Conservation (phyloP, 768 basidiomycete genomes). For the Suillus paluster region DNA sequence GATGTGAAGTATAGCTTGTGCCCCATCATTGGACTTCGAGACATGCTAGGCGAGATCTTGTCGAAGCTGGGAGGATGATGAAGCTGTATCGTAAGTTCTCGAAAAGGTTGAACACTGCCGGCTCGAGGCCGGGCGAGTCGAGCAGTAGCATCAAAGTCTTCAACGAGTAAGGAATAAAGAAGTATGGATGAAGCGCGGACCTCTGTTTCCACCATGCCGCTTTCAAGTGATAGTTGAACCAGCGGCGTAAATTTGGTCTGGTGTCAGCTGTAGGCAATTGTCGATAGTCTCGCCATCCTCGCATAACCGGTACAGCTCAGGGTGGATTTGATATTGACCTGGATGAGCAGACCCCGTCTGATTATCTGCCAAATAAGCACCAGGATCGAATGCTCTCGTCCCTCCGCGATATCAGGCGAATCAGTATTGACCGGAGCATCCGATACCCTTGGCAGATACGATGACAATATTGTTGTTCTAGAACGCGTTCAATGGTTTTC, state of each 20-base stretch:
- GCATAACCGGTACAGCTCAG: slow-evolving; percentile 92
- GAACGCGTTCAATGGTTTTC: slow-evolving; percentile 93
- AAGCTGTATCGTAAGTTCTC: slow-evolving; percentile 97
- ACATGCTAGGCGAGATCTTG: slow-evolving; percentile 93
- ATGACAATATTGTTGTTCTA: slow-evolving; percentile 99
- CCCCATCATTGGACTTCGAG: slow-evolving; percentile 77
- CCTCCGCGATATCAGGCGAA: slow-evolving; percentile 87
- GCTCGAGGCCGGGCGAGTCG: slow-evolving; percentile 95
- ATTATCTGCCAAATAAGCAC: slow-evolving; percentile 99
- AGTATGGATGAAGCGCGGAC: slow-evolving; percentile 40
- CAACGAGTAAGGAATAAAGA: slow-evolving; percentile 76
- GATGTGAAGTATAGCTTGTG: slow-evolving; percentile 36
- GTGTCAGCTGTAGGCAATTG: slow-evolving; percentile 91
- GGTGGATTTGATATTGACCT: slow-evolving; percentile 99
- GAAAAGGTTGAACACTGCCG: slow-evolving; percentile 94
- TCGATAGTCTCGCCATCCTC: slow-evolving; percentile 98
- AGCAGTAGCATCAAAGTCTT: slow-evolving; percentile 96
- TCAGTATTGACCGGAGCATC: slow-evolving; percentile 99
- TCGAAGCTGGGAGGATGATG: slow-evolving; percentile 99
- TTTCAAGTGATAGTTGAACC: slow-evolving; percentile 99
- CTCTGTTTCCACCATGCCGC: slow-evolving; percentile 89
- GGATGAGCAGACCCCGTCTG: slow-evolving; percentile 85
- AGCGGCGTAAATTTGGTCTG: slow-evolving; percentile 95
- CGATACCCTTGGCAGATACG: slow-evolving; percentile 97
- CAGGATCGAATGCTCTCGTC: slow-evolving; percentile 93